Percentiles rank a stretch among this genome's conserved stretches.
Evolutionary conservation across 371 early-diverging fungal species (phyloP).

Genomic region (Haplosporangium sp.): DNA sequence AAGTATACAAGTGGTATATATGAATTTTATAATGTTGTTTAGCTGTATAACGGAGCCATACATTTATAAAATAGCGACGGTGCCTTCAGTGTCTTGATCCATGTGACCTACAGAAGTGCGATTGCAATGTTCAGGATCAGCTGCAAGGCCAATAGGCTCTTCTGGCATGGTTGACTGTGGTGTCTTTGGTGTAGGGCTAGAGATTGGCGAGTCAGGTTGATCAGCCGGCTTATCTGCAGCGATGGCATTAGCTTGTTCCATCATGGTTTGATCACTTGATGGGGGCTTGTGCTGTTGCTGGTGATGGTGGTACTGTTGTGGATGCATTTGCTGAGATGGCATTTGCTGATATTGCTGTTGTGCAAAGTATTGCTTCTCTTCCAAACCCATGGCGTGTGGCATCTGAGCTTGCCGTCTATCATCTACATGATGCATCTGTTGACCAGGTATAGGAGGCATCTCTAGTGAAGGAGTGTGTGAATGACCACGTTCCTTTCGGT

Average conservation of each 20-base stretch:
- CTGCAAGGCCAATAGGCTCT: constrained; percentile 9
- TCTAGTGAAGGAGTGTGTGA: constrained; percentile 53
- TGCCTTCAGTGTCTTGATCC: constrained; percentile 23
- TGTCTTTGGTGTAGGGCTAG: background rate
- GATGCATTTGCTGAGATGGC: constrained; percentile 17
- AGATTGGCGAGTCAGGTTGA: background rate
- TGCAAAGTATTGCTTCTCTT: constrained; percentile 13
- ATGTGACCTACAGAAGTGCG: constrained; percentile 28
- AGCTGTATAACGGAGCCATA: too few species aligned
- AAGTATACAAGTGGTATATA: too few species aligned
- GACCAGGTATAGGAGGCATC: constrained; percentile 51
- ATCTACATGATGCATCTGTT: constrained; percentile 44
- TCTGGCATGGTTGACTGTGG: constrained; percentile 2
- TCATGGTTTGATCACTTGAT: background rate
- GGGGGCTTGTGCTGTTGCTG: background rate
- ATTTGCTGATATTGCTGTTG: constrained; percentile 13
- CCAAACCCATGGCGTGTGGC: constrained; percentile 5
- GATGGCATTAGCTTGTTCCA: background rate
- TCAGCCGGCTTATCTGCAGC: background rate
- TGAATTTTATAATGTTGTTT: too few species aligned
- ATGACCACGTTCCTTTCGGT: constrained; percentile 50
- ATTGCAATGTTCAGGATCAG: constrained; percentile 17
- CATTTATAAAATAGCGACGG: background rate
- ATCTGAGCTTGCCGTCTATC: constrained; percentile 25
- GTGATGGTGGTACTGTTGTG: constrained; percentile 2